These are phyloP conservation scores for Podospora didyma DNA, from an alignment of 495 filamentous ascomycete species.

Conservation along the genomic window DNA sequence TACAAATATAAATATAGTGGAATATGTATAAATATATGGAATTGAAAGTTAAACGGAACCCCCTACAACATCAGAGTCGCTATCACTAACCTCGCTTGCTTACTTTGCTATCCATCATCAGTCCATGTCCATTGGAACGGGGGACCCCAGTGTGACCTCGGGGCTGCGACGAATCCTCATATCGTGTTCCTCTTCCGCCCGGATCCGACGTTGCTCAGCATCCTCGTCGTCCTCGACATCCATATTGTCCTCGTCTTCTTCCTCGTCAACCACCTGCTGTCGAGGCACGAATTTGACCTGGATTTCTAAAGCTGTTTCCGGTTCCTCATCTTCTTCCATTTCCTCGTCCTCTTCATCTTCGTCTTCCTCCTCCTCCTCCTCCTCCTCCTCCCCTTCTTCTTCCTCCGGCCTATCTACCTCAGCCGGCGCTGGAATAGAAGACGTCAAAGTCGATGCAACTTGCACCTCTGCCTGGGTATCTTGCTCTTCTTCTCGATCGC, in stretches of 20 bases:
- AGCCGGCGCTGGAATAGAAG: background rate
- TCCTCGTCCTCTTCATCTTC: background rate
- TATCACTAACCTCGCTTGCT: too few species aligned
- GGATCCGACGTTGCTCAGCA: too few species aligned
- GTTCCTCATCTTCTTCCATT: background rate
- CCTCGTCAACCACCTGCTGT: conserved; percentile 19
- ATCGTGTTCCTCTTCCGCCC: conserved; percentile 4
- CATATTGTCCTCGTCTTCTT: background rate
- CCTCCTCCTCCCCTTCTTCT: background rate
- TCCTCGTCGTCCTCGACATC: background rate
- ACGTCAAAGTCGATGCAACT: background rate
- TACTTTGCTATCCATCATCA: background rate
- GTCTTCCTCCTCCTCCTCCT: background rate
- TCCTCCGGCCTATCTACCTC: background rate
- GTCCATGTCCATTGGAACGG: conserved; percentile 28
- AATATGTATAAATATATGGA: too few species aligned
- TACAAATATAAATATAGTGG: too few species aligned
- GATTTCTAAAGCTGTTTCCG: conserved; percentile 14
- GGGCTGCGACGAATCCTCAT: conserved; percentile 13
- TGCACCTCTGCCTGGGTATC: background rate
- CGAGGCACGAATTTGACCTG: conserved; percentile 10
- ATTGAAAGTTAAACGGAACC: too few species aligned
- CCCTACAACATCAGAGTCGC: too few species aligned
- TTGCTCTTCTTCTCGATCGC: background rate
- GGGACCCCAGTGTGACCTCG: conserved; percentile 30